phyloP scores from a whole-genome alignment of 495 filamentous ascomycete species.

The Immersiella caudata region DNA sequence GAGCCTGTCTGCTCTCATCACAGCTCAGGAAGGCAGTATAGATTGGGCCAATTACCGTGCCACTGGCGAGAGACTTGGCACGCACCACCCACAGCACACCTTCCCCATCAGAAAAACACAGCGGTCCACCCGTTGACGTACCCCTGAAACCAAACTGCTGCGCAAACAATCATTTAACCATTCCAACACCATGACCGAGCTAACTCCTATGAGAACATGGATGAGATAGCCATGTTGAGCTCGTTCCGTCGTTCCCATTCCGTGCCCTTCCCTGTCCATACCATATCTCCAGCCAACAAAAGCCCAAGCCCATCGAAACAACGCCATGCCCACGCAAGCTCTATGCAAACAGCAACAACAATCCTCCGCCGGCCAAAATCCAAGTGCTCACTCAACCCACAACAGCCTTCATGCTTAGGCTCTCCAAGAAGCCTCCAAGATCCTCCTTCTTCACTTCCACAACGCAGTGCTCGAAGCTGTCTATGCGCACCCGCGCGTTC shows the following conservation, averaged over 20 bases:
- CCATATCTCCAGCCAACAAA: not conserved
- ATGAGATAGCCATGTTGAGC: constrained; percentile 5
- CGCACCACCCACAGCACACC: not conserved
- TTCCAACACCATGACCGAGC: not conserved
- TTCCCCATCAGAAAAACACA: not conserved
- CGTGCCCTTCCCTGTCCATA: not conserved
- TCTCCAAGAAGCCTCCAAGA: constrained; percentile 86
- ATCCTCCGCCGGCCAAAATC: not conserved
- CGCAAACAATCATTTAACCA: not conserved
- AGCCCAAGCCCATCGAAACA: constrained; percentile 1
- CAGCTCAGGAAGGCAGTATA: not conserved
- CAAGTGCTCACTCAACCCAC: constrained; percentile 62
- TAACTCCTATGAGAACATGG: not conserved
- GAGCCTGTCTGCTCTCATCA: not conserved
- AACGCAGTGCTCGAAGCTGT: constrained; percentile 96
- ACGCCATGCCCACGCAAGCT: constrained; percentile 1
- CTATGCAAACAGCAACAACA: not conserved
- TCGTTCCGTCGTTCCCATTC: constrained; percentile 18
- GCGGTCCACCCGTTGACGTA: not conserved
- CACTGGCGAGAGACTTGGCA: not conserved
- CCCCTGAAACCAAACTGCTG: not conserved
- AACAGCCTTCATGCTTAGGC: constrained; percentile 87
- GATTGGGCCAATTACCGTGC: not conserved
- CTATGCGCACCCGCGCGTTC: constrained; percentile 84
- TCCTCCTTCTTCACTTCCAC: constrained; percentile 97